Base-by-base conservation (phyloP, 2,329 filamentous ascomycete genomes). In the Aspergillus melleus region DNA sequence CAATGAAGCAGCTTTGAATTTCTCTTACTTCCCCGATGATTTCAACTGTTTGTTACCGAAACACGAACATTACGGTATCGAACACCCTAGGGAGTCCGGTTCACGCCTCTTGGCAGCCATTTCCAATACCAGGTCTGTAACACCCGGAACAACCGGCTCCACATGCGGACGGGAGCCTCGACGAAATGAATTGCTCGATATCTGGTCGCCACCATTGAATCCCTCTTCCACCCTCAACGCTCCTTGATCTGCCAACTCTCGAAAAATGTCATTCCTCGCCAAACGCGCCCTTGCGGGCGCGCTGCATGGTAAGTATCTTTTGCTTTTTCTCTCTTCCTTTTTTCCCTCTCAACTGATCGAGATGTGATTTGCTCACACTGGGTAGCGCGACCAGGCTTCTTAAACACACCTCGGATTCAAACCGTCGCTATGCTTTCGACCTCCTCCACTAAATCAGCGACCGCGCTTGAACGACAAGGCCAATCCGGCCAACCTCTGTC, bases 371-470 rank as follows among this genome's bases (percentile, higher is more conserved):
- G 58, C 69, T 74, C 49, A 73, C 60, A 29, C 49, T 51, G 49
- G 26, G 39, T 51, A 72, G 73, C 66, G 66, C 73, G 66, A 57
- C 67, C 73, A 53, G 65, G 64, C 47, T 62, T 71, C 20, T 64
- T 72, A 54, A 68, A 70, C 46, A 64, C 72, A 60, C 64, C 74
- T 60, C 77, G 73, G 60, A 67, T 70, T 54, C 72, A 73, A 58
- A 71, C 71, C 49, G 70, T 72, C 55, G 76, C 75, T 30, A 73
- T 68, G 29, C 72, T 81, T 46, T 79, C 77, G 16, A 79, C 74
- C 50, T 78, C 79, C n/a, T 70, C 76, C 24, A 73, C 72, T 52
- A 77, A 74, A 64, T 74, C 78, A 20, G 77, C 79, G 49, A 79
- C 74, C 47, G 77, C 77, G 49, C 65, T 79, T 54, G 73, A 78